A percentile compares a stretch with the other conserved stretches of the same genome.
phyloP scores from a whole-genome alignment of 78 protist genomes.

The Dictyostelium firmibasis region DNA sequence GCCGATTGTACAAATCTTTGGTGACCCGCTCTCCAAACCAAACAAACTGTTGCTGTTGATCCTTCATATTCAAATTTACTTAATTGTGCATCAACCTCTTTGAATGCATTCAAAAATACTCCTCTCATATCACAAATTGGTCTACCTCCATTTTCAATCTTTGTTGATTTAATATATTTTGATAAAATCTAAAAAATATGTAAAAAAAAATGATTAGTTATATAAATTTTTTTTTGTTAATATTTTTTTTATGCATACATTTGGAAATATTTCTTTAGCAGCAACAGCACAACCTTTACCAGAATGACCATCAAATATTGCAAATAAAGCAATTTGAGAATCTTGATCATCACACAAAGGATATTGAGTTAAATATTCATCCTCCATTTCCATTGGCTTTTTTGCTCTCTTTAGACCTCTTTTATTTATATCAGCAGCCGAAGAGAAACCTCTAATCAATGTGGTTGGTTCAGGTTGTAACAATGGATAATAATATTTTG shows the following conservation, averaged over 20 bases:
- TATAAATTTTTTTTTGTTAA: background rate
- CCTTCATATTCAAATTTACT: slow-evolving; percentile 78
- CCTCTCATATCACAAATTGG: slow-evolving; percentile 66
- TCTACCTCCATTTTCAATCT: slow-evolving; percentile 14
- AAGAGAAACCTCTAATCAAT: slow-evolving; percentile 54
- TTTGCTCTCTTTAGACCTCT: slow-evolving; percentile 74
- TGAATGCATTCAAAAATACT: slow-evolving; percentile 56
- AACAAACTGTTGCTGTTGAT: slow-evolving; percentile 71
- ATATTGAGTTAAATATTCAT: background rate
- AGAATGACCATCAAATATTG: slow-evolving; percentile 82
- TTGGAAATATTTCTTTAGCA: slow-evolving; percentile 67
- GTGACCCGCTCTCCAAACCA: slow-evolving; percentile 75
- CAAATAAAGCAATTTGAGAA: slow-evolving; percentile 53
- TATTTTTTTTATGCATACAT: background rate
- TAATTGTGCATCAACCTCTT: slow-evolving; percentile 70
- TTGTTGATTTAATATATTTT: slow-evolving; percentile 42
- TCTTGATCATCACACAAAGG: slow-evolving; percentile 48
- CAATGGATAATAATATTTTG: slow-evolving; percentile 61
- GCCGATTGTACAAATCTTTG: slow-evolving; percentile 82
- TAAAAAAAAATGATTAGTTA: background rate
- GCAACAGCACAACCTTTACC: slow-evolving; percentile 72
- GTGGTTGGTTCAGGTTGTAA: slow-evolving; percentile 60
- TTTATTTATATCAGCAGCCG: slow-evolving; percentile 56
- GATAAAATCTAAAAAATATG: background rate
- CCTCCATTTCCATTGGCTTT: slow-evolving; percentile 67